Conservation (phyloP, 495 filamentous ascomycete genomes). For the Tuber indicum region DNA sequence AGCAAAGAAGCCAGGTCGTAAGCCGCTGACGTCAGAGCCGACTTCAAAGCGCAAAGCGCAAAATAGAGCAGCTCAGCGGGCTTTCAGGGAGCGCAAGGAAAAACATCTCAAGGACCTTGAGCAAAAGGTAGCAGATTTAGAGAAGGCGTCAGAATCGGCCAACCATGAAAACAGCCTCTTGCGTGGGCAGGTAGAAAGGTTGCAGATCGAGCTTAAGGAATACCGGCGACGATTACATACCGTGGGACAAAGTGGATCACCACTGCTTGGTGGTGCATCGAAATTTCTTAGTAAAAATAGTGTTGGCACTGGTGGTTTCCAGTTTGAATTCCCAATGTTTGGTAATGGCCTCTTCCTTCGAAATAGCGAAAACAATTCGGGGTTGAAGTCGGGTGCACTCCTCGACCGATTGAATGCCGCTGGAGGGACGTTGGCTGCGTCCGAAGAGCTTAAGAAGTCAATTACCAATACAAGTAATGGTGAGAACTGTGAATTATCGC, state of each 20-base stretch:
- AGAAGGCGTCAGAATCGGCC: slow-evolving; percentile 72
- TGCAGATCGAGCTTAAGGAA: slow-evolving; percentile 77
- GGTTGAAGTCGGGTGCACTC: slow-evolving; percentile 18
- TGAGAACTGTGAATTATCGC: slow-evolving; percentile 34
- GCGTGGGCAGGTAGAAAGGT: slow-evolving; percentile 75
- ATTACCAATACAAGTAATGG: slow-evolving; percentile 14
- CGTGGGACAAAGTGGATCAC: slow-evolving; percentile 18
- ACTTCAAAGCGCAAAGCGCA: slow-evolving; percentile 98
- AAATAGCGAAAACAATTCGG: slow-evolving; percentile 9
- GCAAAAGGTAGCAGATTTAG: slow-evolving; percentile 85
- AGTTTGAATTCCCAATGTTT: slow-evolving; percentile 93
- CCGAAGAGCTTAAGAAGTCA: slow-evolving; percentile 36
- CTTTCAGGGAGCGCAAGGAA: slow-evolving; percentile 97
- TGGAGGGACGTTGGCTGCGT: slow-evolving; percentile 12
- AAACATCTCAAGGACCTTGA: slow-evolving; percentile 95
- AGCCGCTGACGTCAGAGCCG: slow-evolving; percentile 90
- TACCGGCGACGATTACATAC: slow-evolving; percentile 49
- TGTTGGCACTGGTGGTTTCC: slow-evolving; percentile 71
- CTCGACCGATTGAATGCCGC: slow-evolving; percentile 35
- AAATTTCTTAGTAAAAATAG: slow-evolving; percentile 34
- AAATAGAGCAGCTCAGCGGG: slow-evolving; percentile 91
- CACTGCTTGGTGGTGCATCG: slow-evolving; percentile 28
- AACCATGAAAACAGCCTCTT: slow-evolving; percentile 82
- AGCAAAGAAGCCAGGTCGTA: slow-evolving; percentile 91
- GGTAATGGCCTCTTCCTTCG: slow-evolving; percentile 47